Base-by-base conservation (phyloP, 106 monocot species). In the Dioscorea alata region DNA sequence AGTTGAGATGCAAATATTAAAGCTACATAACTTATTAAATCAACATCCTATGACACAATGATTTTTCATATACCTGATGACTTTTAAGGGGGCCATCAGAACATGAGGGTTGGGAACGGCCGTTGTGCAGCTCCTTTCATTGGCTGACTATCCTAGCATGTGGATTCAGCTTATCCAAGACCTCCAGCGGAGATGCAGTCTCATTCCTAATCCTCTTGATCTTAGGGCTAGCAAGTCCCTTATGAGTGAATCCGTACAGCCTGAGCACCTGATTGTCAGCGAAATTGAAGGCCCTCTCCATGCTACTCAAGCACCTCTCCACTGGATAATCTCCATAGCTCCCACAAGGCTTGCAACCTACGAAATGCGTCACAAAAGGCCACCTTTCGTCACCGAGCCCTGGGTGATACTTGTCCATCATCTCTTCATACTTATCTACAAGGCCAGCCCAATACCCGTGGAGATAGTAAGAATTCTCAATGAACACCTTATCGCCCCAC, bases 231-330 rank as follows among this genome's bases (percentile, higher is more conserved):
- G 76, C 59, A 34, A 90, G 69, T 24, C 66, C 78, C 60, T 64
- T 78, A 61, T 90, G 90, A n/a, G 71, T 58, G 66, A 90, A 90
- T 1, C 86, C 90, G 59, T 90, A 90, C 32, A 84, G 67, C 59
- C 65, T 35, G 49, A 90, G 81, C 17, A 90, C 81, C 76, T 90
- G 90, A 53, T 90, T 90, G 66, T 90, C 90, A 4, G 86, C 90
- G 59, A 90, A 90, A 63, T 86, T 90, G 68, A 90, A 84, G 15
- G 88, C 88, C 31, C 88, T 78, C 73, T 88, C 88, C 88, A 88
- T 88, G 75, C 84, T 76, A 4, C 34, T 73, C 13, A 88, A 19
- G 69, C 88, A 88, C 69, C 81, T 51, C 75, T 88, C 88, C 8
- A 71, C 70, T 8, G 84, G 81, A 57, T 88, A 88, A 65, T 88